These are phyloP conservation scores for Russula earlei DNA, from an alignment of 768 basidiomycete genomes.

Conservation along the genomic window DNA sequence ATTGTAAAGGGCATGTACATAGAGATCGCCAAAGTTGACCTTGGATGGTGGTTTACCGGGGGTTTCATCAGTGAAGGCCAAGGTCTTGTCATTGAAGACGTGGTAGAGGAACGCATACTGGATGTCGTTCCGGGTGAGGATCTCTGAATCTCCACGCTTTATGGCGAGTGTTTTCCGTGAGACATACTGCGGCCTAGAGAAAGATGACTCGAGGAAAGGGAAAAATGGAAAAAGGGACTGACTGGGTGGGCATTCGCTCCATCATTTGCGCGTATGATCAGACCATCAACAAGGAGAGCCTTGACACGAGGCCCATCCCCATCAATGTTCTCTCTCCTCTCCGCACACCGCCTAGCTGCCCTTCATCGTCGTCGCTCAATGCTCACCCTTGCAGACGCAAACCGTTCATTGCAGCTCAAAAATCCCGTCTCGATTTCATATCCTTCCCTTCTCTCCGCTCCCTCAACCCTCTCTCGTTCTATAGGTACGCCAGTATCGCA, in stretches of 20 bases:
- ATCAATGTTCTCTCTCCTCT: constrained; percentile 7
- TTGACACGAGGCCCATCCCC: constrained; percentile 9
- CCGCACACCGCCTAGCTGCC: constrained; percentile 1
- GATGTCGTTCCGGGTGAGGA: constrained; percentile 73
- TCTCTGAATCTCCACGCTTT: constrained; percentile 76
- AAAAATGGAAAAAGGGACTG: constrained; percentile 21
- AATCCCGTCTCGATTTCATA: constrained; percentile 57
- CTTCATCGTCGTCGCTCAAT: constrained; percentile 11
- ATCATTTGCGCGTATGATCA: constrained; percentile 5
- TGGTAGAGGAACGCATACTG: constrained; percentile 77
- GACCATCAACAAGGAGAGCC: neutral
- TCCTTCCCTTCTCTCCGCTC: constrained; percentile 41
- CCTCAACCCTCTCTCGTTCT: constrained; percentile 42
- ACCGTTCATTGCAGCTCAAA: constrained; percentile 29
- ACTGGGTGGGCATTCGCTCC: constrained; percentile 19
- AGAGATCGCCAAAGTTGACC: constrained; percentile 75
- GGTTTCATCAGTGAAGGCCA: constrained; percentile 62
- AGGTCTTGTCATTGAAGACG: constrained; percentile 62
- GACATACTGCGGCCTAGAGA: constrained; percentile 31
- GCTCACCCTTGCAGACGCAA: neutral
- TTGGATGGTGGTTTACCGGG: constrained; percentile 36
- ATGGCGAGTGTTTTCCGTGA: constrained; percentile 59
- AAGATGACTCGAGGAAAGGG: constrained; percentile 47
- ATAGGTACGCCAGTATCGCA: constrained; percentile 40
- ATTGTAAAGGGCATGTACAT: constrained; percentile 70